phyloP scores from a whole-genome alignment of 768 basidiomycete genomes.

The Tephrocybe sp. region DNA sequence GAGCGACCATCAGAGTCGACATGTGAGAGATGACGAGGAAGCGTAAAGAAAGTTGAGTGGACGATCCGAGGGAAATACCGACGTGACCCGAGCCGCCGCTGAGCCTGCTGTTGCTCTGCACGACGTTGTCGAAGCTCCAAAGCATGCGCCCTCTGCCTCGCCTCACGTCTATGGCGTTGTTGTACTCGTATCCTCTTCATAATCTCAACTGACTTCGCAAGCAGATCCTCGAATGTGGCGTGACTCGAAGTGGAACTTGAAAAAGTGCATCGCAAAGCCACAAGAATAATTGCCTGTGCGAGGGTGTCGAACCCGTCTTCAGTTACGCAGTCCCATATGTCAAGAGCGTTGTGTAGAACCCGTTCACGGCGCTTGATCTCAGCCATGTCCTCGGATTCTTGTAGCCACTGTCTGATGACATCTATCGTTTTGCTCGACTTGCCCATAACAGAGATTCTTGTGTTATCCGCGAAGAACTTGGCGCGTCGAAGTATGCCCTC shows the following conservation, averaged over 20 bases:
- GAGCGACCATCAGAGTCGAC: background rate
- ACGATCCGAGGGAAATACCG: background rate
- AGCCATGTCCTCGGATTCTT: background rate
- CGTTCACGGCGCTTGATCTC: background rate
- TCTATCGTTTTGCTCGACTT: background rate
- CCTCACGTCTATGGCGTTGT: too few species aligned
- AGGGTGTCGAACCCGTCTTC: background rate
- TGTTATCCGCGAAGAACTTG: background rate
- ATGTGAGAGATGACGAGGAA: background rate
- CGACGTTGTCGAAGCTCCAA: background rate
- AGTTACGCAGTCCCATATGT: background rate
- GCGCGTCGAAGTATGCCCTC: background rate
- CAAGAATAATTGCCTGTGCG: background rate
- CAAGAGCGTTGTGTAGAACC: background rate
- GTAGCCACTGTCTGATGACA: background rate
- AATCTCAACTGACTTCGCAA: background rate
- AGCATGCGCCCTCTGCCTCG: background rate
- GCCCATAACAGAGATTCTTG: background rate
- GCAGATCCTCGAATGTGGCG: background rate
- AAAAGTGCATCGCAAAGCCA: background rate
- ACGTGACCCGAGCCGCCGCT: background rate
- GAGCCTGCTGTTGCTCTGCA: background rate
- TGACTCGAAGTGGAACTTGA: background rate
- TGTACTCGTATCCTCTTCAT: background rate
- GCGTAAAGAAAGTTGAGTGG: too few species aligned